Evolutionary conservation across 306 rosid species (phyloP).

Genomic region (Albizia julibrissin): DNA sequence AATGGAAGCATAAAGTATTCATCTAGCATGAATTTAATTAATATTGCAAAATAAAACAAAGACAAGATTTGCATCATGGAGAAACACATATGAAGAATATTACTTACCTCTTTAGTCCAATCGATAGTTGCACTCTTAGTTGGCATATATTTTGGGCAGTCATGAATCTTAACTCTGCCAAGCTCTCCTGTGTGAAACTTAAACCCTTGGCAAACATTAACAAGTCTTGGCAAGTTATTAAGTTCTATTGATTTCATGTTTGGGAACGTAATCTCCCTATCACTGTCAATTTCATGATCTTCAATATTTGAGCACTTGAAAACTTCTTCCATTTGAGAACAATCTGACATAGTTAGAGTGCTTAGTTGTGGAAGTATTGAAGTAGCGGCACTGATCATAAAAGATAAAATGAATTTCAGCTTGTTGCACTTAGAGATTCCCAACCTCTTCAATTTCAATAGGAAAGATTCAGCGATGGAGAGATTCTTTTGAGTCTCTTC

Average conservation of each 20-base stretch:
- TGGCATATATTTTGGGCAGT: neutral
- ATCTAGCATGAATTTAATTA: neutral
- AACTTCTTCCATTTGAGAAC: neutral
- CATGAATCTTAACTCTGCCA: neutral
- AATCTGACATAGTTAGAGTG: neutral
- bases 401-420: neutral
- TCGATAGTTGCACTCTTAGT: neutral
- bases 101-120: neutral
- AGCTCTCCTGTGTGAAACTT: neutral
- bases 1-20: neutral
- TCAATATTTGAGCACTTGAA: neutral
- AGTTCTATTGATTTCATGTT: neutral
- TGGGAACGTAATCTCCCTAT: neutral
- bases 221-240: neutral
- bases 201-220: neutral
- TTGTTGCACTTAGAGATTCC: neutral
- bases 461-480: neutral
- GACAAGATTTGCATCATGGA: neutral
- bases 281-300: neutral
- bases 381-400: neutral
- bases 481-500: neutral
- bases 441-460: neutral
- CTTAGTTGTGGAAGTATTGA: neutral
- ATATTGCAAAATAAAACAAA: neutral
- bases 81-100: neutral